phyloP scores from a whole-genome alignment of 768 basidiomycete genomes.

The Phylloporus sp. region DNA sequence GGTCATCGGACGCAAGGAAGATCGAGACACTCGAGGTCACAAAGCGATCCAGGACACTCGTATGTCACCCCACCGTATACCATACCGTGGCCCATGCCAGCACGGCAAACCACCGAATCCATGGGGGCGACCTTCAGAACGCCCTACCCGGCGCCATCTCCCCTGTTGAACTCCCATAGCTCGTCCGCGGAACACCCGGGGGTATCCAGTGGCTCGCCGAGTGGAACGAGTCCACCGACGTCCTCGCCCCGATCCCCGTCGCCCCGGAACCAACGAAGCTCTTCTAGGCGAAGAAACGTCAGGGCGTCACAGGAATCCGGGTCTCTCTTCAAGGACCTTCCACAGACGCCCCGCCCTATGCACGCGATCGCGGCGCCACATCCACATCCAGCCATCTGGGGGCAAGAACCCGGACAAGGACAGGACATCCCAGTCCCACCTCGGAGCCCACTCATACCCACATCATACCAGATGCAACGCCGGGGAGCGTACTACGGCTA shows the following conservation, averaged over 20 bases:
- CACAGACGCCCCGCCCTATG: slow-evolving; percentile 18
- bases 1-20: slow-evolving; percentile 8
- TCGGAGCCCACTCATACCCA: slow-evolving; percentile 1
- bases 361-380: slow-evolving; percentile 15
- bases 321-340: slow-evolving; percentile 14
- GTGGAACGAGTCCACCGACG: slow-evolving; percentile 6
- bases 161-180: slow-evolving; percentile 17
- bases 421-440: not conserved
- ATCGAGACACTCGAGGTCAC: slow-evolving; percentile 12
- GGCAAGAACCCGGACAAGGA: slow-evolving; percentile 9
- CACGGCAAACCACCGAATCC: slow-evolving; percentile 20
- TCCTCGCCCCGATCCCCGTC: slow-evolving; percentile 17
- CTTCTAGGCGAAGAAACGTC: slow-evolving; percentile 19
- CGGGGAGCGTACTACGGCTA: slow-evolving; percentile 18
- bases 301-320: slow-evolving; percentile 13
- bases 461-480: slow-evolving; percentile 12
- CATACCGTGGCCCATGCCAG: slow-evolving; percentile 23
- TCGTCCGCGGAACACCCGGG: slow-evolving; percentile 19
- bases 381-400: slow-evolving; percentile 5
- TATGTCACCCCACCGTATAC: slow-evolving; percentile 22
- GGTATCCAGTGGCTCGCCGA: slow-evolving; percentile 1
- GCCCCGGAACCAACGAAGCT: slow-evolving; percentile 10
- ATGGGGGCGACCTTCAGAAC: not conserved
- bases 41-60: slow-evolving; percentile 23
- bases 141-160: slow-evolving; percentile 4